Base-by-base conservation (phyloP, 2,329 filamentous ascomycete genomes). In the Fusarium nanum region DNA sequence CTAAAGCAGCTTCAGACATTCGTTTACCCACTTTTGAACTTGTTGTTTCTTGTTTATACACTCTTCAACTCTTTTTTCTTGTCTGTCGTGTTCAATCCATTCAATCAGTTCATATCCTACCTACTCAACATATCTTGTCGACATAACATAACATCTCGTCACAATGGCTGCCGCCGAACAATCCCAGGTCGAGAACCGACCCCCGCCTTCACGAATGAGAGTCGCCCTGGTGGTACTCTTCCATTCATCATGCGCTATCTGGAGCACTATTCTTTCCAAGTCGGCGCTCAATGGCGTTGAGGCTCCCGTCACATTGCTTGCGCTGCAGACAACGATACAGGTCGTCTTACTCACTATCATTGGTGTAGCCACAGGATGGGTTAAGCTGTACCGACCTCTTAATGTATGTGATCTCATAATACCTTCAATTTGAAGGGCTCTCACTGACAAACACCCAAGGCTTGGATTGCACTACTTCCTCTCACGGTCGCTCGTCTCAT, bases 201-300 rank as follows among this genome's bases (percentile, higher is more conserved):
- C 69, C 27, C 70, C 69, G 13, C 64, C 70, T 9, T 64, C 70
- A 12, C 64, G 70, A 23, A 68, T 55, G 47, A 73, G 65, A 52
- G 64, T 75, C 34, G 60, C 73, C 58, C 61, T 73, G 61, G 72
- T 73, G 41, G 71, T 75, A 27, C 73, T 75, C 48, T 75, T 75
- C 52, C 73, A 75, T 59, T 75, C 73, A 37, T 69, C 73, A 22
- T 75, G 73, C 54, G 73, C 73, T 52, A 75, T 75, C 55, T 73
- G 71, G 71, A 74, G 71, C 56, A 75, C 73, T 23, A 75, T 75
- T 34, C 67, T 75, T 23, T 75, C 73, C 49, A 75, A 75, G 58
- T 75, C 73, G 30, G 73, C 73, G 34, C 71, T 75, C 23, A 75
- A 75, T 41, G 73, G 73, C 10, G 71, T 75, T 32, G 73, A 75